Evolutionary conservation across 2,329 filamentous ascomycete species (phyloP).

Genomic region (Penicillium sp.): DNA sequence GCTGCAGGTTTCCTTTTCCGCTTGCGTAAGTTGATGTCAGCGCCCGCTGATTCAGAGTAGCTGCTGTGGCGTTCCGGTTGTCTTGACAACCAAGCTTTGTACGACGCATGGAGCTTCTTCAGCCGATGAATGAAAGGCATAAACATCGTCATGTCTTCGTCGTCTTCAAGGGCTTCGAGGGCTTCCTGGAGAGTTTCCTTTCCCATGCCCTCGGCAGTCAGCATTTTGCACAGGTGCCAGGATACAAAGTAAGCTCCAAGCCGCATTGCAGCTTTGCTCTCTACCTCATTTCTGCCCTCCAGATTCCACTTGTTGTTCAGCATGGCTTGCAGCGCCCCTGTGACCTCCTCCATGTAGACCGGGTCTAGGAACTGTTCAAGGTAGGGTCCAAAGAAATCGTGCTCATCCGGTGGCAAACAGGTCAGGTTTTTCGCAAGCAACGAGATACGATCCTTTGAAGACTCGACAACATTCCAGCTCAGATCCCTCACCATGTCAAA

Average conservation of each 20-base stretch:
- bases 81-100: slow-evolving; percentile 15
- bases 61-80: not conserved
- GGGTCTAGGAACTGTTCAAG: slow-evolving; percentile 4
- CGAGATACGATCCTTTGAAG: slow-evolving; percentile 3
- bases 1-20: slow-evolving; percentile 42
- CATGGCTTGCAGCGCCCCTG: slow-evolving; percentile 23
- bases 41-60: not conserved
- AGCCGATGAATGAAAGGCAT: slow-evolving; percentile 36
- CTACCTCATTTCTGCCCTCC: not conserved
- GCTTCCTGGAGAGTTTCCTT: not conserved
- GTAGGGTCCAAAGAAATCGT: slow-evolving; percentile 10
- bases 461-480: not conserved
- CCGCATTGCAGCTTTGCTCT: slow-evolving; percentile 16
- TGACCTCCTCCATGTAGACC: slow-evolving; percentile 17
- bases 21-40: slow-evolving; percentile 1
- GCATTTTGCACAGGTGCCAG: slow-evolving; percentile 9
- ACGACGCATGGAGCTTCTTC: slow-evolving; percentile 22
- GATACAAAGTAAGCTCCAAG: slow-evolving; percentile 14
- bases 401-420: slow-evolving; percentile 19
- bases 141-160: slow-evolving; percentile 25
- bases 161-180: slow-evolving; percentile 9
- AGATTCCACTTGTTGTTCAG: slow-evolving; percentile 7
- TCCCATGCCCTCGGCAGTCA: slow-evolving; percentile 1
- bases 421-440: slow-evolving; percentile 36
- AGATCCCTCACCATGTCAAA: slow-evolving; percentile 6